phyloP scores from a whole-genome alignment of 768 basidiomycete genomes.

The Myochromella boudieri region DNA sequence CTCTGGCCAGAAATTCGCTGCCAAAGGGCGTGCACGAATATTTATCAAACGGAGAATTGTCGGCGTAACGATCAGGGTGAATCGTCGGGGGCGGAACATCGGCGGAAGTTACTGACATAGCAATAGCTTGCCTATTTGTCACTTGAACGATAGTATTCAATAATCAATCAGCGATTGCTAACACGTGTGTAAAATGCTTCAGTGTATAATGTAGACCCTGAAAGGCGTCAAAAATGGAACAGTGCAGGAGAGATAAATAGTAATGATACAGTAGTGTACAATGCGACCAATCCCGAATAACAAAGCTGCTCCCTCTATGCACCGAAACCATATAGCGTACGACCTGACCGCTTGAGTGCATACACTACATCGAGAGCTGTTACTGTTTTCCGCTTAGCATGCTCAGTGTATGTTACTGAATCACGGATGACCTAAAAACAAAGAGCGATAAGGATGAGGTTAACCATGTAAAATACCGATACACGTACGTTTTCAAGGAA shows the following conservation, averaged over 20 bases:
- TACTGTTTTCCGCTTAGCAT: constrained; percentile 93
- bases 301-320: constrained; percentile 49
- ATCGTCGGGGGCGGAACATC: constrained; percentile 39
- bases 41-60: constrained; percentile 35
- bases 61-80: constrained; percentile 32
- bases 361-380: constrained; percentile 94
- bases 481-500: constrained; percentile 85
- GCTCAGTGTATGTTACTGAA: constrained; percentile 98
- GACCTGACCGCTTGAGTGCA: constrained; percentile 80
- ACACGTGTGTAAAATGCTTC: constrained; percentile 11
- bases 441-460: constrained; percentile 5
- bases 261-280: constrained; percentile 24
- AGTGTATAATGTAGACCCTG: background rate
- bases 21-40: constrained; percentile 16
- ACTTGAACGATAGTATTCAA: background rate
- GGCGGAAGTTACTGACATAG: constrained; percentile 27
- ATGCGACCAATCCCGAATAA: constrained; percentile 2
- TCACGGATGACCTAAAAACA: constrained; percentile 79
- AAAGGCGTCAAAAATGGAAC: background rate
- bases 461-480: background rate
- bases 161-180: background rate
- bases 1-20: constrained; percentile 8
- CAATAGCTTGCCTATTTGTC: background rate
- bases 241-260: constrained; percentile 18
- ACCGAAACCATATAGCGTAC: constrained; percentile 93